Percentiles rank a stretch among this genome's conserved stretches.
phyloP scores from a whole-genome alignment of 1,284 basidiomycete genomes.

The Porodaedalea pini region DNA sequence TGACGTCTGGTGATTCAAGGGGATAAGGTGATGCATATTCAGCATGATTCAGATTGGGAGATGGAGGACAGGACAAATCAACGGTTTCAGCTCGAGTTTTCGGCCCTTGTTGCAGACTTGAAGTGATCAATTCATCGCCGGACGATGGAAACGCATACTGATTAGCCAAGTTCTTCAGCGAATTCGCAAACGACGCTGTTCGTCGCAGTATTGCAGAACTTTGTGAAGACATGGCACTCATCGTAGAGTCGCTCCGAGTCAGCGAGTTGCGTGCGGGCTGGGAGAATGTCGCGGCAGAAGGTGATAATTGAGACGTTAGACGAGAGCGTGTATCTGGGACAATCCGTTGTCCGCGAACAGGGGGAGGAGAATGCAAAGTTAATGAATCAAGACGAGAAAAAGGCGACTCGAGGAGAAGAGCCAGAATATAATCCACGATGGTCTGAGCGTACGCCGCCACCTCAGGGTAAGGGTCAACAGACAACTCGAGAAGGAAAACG shows the following conservation, averaged over 20 bases:
- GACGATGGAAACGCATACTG: constrained; percentile 62
- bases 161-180: constrained; percentile 73
- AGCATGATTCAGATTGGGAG: constrained; percentile 71
- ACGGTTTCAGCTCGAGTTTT: constrained; percentile 33
- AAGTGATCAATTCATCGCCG: constrained; percentile 50
- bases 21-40: constrained; percentile 75
- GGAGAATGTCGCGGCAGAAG: constrained; percentile 35
- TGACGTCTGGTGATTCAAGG: constrained; percentile 35
- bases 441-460: constrained; percentile 89
- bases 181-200: constrained; percentile 81
- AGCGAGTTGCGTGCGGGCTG: constrained; percentile 40
- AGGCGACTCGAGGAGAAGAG: constrained; percentile 83
- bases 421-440: constrained; percentile 90
- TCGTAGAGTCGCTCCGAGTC: constrained; percentile 59
- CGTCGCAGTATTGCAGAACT: constrained; percentile 69
- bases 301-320: constrained; percentile 49
- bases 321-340: constrained; percentile 41
- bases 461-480: constrained; percentile 90
- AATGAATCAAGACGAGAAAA: constrained; percentile 72
- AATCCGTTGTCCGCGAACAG: constrained; percentile 34
- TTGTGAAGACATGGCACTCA: constrained; percentile 52
- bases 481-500: constrained; percentile 85
- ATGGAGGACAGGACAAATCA: constrained; percentile 64
- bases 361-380: constrained; percentile 54
- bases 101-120: constrained; percentile 34